Evolutionary conservation across 352 stramenopile species (phyloP), one percentile per base, ranked within the genome.

Genomic region (Phytophthora uliginosa): DNA sequence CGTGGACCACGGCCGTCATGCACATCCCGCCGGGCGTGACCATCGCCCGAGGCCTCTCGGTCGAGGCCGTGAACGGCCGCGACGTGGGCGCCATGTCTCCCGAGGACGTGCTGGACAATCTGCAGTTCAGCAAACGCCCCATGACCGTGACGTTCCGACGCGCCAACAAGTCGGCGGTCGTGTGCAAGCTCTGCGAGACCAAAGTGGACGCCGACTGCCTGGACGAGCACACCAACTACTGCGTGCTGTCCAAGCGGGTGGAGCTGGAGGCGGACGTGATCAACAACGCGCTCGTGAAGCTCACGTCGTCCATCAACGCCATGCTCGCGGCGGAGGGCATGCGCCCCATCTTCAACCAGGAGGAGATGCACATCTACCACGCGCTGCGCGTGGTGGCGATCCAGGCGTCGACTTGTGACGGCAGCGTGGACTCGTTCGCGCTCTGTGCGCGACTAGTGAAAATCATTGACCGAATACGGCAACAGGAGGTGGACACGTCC

Each of bases 141-240:
- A 80, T 95, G 50, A 80, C 73, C 0, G 74, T 96, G 24, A 87
- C 77, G 17, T 96, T 96, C 50, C 79, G 76, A 26, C 79, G 74
- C 22, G 78, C 69, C 10, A 76, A 74, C 15, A 76, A 77, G 36
- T 78, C 75, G 1, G 72, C 76, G 42, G 84, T 93, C 9, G 80
- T 96, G 28, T 96, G 90, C 66, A 94, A 95, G 61, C 77, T 96
- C 13, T 96, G 90, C 48, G 90, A 96, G 68, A 88, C 77, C 36
- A 85, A 83, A 63, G 82, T 96, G 18, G 86, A 95, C 24, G 84
- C 85, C 4, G 82, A 66, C 33, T 76, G 63, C 15, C 66, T 96
- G 62, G 81, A 93, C 22, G 87, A 93, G 31, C 90, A 96, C 61
- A 95, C 85, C 0, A 89, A 93, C 26, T 95, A 82, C 42, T 96